Conservation (phyloP, 1,284 basidiomycete species). For the Ustilago loliicola region DNA sequence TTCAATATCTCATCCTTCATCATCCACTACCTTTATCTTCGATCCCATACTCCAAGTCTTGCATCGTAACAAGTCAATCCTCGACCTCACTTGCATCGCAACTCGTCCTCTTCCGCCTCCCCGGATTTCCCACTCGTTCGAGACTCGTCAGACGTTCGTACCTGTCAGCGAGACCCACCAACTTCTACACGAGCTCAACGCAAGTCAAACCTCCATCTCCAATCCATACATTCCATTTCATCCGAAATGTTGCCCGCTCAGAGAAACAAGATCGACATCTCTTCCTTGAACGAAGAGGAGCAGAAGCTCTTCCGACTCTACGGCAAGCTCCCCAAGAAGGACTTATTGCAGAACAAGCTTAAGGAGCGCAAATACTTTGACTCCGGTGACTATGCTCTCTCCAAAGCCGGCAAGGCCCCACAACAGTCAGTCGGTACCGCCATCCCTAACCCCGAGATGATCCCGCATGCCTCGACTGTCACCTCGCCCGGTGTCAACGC, state of each 20-base stretch:
- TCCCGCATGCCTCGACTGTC: slow-evolving; percentile 71
- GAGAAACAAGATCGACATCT: slow-evolving; percentile 91
- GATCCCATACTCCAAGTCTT: not conserved
- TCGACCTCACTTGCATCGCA: not conserved
- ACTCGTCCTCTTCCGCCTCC: not conserved
- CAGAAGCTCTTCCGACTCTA: slow-evolving; percentile 94
- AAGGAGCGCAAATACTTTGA: slow-evolving; percentile 99
- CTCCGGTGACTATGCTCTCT: slow-evolving; percentile 95
- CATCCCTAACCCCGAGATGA: slow-evolving; percentile 87
- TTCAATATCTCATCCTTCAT: not conserved
- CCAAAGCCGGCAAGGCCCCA: slow-evolving; percentile 90
- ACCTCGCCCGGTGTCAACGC: slow-evolving; percentile 75
- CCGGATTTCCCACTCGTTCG: not conserved
- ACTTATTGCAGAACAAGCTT: slow-evolving; percentile 91
- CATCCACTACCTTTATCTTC: not conserved
- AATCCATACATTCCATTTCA: not conserved
- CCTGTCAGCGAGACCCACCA: not conserved
- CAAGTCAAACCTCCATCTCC: not conserved
- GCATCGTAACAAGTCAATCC: not conserved
- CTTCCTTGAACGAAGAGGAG: slow-evolving; percentile 89
- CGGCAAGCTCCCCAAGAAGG: slow-evolving; percentile 95
- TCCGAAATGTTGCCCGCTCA: slow-evolving; percentile 81
- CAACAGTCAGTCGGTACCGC: slow-evolving; percentile 90
- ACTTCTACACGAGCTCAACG: not conserved
- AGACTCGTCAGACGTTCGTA: not conserved